These are phyloP conservation scores for Ceratocystis smalleyi DNA, from an alignment of 2,329 filamentous ascomycete genomes.

Conservation along the genomic window DNA sequence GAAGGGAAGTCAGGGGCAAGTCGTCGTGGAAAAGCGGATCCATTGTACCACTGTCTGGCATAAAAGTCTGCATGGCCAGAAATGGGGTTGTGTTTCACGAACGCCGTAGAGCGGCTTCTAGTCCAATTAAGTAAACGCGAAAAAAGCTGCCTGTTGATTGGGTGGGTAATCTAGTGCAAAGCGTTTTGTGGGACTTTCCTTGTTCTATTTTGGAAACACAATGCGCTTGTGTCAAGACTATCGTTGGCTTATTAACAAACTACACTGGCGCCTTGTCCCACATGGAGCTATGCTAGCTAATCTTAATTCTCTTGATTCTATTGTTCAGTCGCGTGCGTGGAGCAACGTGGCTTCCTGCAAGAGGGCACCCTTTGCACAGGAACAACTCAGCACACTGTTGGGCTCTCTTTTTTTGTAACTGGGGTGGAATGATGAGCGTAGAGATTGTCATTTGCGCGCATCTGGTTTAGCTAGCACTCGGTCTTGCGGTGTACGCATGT, in stretches of 20 bases:
- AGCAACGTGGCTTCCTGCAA: too few relatives aligned
- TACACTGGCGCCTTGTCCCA: background rate
- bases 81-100: constrained; percentile 3
- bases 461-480: too few relatives aligned
- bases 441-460: too few relatives aligned
- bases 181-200: background rate
- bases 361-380: too few relatives aligned
- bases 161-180: background rate
- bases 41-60: background rate
- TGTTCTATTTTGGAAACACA: background rate
- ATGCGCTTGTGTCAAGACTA: background rate
- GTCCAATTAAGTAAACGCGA: background rate
- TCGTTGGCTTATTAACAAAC: background rate
- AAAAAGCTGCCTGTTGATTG: background rate
- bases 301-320: too few relatives aligned
- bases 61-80: background rate
- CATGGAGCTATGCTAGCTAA: background rate
- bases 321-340: too few relatives aligned
- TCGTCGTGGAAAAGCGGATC: background rate
- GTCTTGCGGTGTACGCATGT: too few relatives aligned
- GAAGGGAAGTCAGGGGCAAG: background rate
- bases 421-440: too few relatives aligned
- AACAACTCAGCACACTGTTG: too few relatives aligned
- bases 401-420: too few relatives aligned
- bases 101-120: background rate